Percentiles rank a stretch among this genome's conserved stretches.
Conservation (phyloP, 1,139 yeast genomes). For the Taiozyma sp. region DNA sequence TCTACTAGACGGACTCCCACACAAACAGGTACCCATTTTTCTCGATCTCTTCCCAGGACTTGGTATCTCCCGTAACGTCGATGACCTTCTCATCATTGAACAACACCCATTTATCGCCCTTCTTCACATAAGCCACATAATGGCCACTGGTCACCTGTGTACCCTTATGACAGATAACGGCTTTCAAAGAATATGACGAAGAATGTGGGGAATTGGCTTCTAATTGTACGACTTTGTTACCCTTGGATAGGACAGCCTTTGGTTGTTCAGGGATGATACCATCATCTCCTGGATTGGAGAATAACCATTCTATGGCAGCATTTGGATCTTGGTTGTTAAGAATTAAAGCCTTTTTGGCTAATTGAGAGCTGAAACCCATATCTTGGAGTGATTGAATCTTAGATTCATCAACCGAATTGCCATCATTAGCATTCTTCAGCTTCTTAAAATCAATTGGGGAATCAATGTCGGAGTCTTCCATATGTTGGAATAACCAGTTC, state of each 20-base stretch:
- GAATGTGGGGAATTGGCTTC: conserved; percentile 8
- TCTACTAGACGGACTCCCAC: conserved; percentile 26
- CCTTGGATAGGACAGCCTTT: conserved; percentile 1
- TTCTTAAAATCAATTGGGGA: conserved; percentile 27
- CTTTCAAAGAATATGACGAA: conserved; percentile 53
- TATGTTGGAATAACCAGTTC: conserved; percentile 87
- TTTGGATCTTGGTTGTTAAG: conserved; percentile 58
- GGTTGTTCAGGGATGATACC: conserved; percentile 30
- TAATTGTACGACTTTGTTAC: conserved; percentile 13
- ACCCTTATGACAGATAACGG: conserved; percentile 92
- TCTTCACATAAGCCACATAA: conserved; percentile 76
- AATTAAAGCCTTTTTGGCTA: conserved; percentile 67
- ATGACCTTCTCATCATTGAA: conserved; percentile 95
- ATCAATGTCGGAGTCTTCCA: conserved; percentile 82
- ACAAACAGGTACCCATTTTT: conserved; percentile 61
- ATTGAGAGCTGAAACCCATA: conserved; percentile 73
- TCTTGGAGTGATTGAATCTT: conserved; percentile 47
- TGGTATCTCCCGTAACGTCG: conserved; percentile 48
- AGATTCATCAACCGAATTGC: conserved; percentile 29
- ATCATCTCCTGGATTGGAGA: conserved; percentile 59
- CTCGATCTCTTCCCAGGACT: conserved; percentile 57
- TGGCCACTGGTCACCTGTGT: conserved; percentile 94
- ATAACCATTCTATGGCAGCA: conserved; percentile 85
- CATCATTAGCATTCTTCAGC: not conserved
- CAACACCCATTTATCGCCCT: conserved; percentile 64